Evolutionary conservation across 2,329 filamentous ascomycete species (phyloP), one percentile per base, ranked within the genome.

Genomic region (Calonectria henricotiae): DNA sequence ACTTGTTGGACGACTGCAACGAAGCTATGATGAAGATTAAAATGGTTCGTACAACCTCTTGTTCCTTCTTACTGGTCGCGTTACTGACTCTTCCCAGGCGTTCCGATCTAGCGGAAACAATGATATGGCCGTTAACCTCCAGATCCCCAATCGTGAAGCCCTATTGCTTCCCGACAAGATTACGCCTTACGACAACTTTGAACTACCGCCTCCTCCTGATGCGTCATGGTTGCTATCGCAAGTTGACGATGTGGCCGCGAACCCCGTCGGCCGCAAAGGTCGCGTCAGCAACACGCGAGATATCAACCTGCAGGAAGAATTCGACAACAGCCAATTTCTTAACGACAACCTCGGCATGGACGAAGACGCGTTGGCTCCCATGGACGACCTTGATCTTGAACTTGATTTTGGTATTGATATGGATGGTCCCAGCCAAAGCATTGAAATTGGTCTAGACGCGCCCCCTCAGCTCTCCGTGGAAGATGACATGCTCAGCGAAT

Each of bases 1-100:
- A 99, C 83, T 86, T 99, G 62, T 87, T 98, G 58, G 96, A 99
- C 79, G 96, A 99, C 81, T 99, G 96, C 85, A 98, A 97, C 79
- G 96, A 99, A 84, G 96, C 96, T 44, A 87, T 99, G 75, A 92
- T 97, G 88, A 98, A 98, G 86, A 98, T 99, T 79, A 98, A 98
- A 82, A 97, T 98, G 95, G 96, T 98, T 85, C 46, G 87, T 76
- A 55, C 37, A 17, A 41, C 54, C 41, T 61, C 54, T 63, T 20
- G 30, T 27, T 15, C 5, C n/a, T 39, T 35, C 61, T 46, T 7
- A 13, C 39, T 23, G 7, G 32, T 62, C 41, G 20, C n/a, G 13
- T 55, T 65, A 54, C 76, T 78, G 86, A 82, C 85, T 67, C 61
- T 64, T 73, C 49, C 2, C 70, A 98, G 96, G 96, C 96, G 47